Conservation (phyloP, 2,329 filamentous ascomycete genomes). For the Sporothrix humicola region DNA sequence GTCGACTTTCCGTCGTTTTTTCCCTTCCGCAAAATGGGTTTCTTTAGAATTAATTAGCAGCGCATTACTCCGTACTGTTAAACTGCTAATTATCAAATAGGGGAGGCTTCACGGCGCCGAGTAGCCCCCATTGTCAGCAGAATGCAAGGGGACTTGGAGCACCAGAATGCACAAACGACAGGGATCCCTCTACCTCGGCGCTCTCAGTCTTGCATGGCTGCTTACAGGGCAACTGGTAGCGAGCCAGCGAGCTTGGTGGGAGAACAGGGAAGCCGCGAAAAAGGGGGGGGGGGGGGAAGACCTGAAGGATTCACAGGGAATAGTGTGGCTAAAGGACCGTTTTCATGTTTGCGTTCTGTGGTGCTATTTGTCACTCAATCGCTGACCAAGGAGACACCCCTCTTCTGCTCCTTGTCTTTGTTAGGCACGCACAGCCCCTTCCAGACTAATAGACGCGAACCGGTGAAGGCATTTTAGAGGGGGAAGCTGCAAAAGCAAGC, state of each 20-base stretch:
- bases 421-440: neutral
- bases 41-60: too few relatives aligned
- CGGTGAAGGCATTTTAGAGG: slow-evolving; percentile 4
- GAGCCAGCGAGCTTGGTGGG: too few relatives aligned
- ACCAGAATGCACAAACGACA: neutral
- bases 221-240: neutral
- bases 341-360: neutral
- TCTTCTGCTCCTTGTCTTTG: neutral
- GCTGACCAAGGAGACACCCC: neutral
- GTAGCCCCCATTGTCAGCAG: too few relatives aligned
- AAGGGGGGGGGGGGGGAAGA: neutral
- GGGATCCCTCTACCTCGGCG: neutral
- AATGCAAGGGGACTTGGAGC: too few relatives aligned
- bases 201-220: neutral
- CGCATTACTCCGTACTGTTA: too few relatives aligned
- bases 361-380: neutral
- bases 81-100: too few relatives aligned
- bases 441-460: slow-evolving; percentile 26
- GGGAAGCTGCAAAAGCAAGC: neutral
- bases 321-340: neutral
- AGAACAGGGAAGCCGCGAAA: too few relatives aligned
- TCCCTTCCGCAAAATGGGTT: too few relatives aligned
- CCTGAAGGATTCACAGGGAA: slow-evolving; percentile 3
- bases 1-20: neutral
- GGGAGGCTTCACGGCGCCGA: too few relatives aligned